phyloP scores from a whole-genome alignment of 805 yeast genomes.

The Yarrowia sp. region DNA sequence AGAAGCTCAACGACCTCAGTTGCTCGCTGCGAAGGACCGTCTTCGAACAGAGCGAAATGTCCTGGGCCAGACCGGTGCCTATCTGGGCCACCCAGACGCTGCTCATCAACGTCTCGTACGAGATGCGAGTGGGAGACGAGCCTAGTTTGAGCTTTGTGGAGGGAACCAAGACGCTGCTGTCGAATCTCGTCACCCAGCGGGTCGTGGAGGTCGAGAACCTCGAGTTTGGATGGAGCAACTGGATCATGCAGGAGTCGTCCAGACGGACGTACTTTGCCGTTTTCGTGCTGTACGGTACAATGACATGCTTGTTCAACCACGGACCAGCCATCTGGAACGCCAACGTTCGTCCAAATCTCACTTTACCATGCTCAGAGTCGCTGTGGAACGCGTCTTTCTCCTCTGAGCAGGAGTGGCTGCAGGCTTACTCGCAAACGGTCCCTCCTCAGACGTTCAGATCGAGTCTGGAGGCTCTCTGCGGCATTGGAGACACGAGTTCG shows the following conservation, averaged over 20 bases:
- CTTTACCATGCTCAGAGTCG: conserved; percentile 39
- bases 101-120: conserved; percentile 35
- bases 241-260: conserved; percentile 37
- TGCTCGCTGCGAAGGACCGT: conserved; percentile 32
- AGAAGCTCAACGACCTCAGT: conserved; percentile 35
- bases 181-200: conserved; percentile 27
- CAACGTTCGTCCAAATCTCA: conserved; percentile 31
- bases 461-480: conserved; percentile 29
- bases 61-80: conserved; percentile 33
- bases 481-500: conserved; percentile 20
- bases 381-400: conserved; percentile 36
- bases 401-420: conserved; percentile 33
- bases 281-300: conserved; percentile 35
- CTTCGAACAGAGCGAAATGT: conserved; percentile 33
- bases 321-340: conserved; percentile 33
- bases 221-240: conserved; percentile 31
- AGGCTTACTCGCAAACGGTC: conserved; percentile 22
- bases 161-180: conserved; percentile 33
- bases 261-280: conserved; percentile 38
- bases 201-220: conserved; percentile 25
- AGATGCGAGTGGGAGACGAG: conserved; percentile 39
- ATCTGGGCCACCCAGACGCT: conserved; percentile 38
- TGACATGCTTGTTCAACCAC: conserved; percentile 36
- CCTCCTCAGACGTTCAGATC: conserved; percentile 30
- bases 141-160: conserved; percentile 36